Evolutionary conservation across 73 alveolate genomes (phyloP).

Genomic region (Symbiodinium natans): DNA sequence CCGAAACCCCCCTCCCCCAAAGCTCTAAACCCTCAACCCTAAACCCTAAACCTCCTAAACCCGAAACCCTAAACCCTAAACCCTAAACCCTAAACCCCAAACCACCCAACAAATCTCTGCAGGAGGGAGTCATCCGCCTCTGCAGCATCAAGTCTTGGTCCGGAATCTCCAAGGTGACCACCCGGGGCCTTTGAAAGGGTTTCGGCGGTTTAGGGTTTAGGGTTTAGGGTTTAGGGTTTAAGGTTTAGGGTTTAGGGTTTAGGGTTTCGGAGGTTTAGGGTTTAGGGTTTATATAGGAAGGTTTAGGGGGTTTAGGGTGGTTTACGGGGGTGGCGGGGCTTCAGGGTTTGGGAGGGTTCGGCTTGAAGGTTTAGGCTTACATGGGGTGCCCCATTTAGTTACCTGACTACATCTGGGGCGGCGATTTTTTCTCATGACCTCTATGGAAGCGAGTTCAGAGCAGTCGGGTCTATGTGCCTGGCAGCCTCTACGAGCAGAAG

Average conservation of each 20-base stretch:
- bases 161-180: constrained; percentile 67
- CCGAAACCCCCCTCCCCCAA: neutral
- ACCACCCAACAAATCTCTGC: neutral
- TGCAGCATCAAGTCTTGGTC: constrained; percentile 87
- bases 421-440: too few relatives aligned
- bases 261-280: neutral
- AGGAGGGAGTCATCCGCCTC: constrained; percentile 86
- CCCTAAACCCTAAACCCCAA: neutral
- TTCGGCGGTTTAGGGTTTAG: neutral
- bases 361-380: too few relatives aligned
- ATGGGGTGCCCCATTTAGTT: too few relatives aligned
- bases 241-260: neutral
- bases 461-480: too few relatives aligned
- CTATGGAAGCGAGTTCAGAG: too few relatives aligned
- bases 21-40: neutral
- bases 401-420: too few relatives aligned
- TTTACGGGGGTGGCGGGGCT: too few relatives aligned
- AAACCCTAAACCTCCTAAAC: neutral
- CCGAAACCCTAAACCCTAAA: neutral
- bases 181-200: neutral
- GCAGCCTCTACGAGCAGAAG: too few relatives aligned
- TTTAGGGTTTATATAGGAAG: too few relatives aligned
- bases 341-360: too few relatives aligned
- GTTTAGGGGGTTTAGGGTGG: too few relatives aligned
- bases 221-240: neutral